Conservation (phyloP, 768 basidiomycete genomes). For the Termitomyces sp. region DNA sequence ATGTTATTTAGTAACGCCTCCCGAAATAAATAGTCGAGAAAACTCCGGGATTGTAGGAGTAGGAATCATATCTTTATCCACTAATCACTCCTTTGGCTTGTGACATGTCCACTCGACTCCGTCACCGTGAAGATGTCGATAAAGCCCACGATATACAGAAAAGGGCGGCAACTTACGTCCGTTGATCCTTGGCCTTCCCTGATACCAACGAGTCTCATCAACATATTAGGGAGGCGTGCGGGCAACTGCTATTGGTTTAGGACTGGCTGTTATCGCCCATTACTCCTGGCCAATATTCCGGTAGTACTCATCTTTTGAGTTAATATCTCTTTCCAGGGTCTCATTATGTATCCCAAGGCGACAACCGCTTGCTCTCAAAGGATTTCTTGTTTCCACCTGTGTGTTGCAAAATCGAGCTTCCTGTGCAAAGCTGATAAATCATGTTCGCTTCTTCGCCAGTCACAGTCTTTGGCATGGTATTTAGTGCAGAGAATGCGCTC, state of each 20-base stretch:
- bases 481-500: constrained; percentile 75
- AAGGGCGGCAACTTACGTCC: constrained; percentile 54
- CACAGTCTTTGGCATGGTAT: constrained; percentile 69
- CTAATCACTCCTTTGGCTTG: background rate
- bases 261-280: constrained; percentile 61
- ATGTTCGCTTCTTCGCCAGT: constrained; percentile 21
- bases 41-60: background rate
- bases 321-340: background rate
- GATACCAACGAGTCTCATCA: constrained; percentile 10
- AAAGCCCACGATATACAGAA: constrained; percentile 58
- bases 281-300: constrained; percentile 72
- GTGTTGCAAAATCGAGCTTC: constrained; percentile 22
- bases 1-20: background rate
- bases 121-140: constrained; percentile 52
- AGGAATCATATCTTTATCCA: background rate
- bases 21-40: background rate
- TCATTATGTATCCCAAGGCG: constrained; percentile 39
- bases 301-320: constrained; percentile 30
- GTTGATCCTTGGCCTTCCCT: constrained; percentile 20
- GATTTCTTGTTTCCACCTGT: constrained; percentile 74
- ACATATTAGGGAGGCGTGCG: constrained; percentile 48
- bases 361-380: constrained; percentile 80
- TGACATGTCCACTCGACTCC: constrained; percentile 35
- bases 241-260: constrained; percentile 52
- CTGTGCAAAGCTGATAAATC: background rate